Evolutionary conservation across 2,329 filamentous ascomycete genomes (phyloP), one percentile per base, ranked within the genome.

Genomic region (Aspergillus quadricinctus): DNA sequence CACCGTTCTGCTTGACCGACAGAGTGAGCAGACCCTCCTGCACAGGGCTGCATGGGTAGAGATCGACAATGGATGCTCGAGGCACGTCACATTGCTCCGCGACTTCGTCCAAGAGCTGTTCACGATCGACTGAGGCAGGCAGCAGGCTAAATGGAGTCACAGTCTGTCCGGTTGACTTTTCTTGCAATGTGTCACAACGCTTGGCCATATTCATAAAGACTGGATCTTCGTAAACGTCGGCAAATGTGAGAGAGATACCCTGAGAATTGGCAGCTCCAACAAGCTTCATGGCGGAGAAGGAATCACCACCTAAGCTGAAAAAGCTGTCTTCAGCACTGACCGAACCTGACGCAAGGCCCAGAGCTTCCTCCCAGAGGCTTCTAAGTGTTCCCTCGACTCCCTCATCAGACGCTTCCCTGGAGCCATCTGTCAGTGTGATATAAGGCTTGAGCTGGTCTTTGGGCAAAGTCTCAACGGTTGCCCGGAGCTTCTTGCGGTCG

Each of bases 11-110:
- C 61, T 78, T 77, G 25, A 77, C 69, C 0, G 78, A 79, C n/a
- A 81, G 69, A 1, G 79, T 77, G 51, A 81, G 57, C n/a, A 79
- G 66, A 8, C 75, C 75, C 60, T 78, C 76, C 60, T 79, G 77
- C 0, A 77, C 68, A 4, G 76, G 68, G 49, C 73, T 78, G 61
- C 74, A 77, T 4, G 76, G 77, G 53, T 77, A 78, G 0, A 76
- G 63, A 58, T 79, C 75, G 6, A 63, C 56, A 31, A 79, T 66
- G 0, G 62, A 53, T 1, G 66, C 58, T 27, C 59, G 58, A 6
- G 66, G 45, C 11, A 78, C 57, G 6, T 58, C 55, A 53, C 75
- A 77, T 27, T 67, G 65, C 0, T 64, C 62, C 2, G 63, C 62
- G 3, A 71, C 61, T 28, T 75, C 69, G 3, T 66, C 61, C 19